A percentile compares a stretch with the other conserved stretches of the same genome.
phyloP scores from a whole-genome alignment of 2,329 filamentous ascomycete genomes.

The Ophiobolus disseminans region DNA sequence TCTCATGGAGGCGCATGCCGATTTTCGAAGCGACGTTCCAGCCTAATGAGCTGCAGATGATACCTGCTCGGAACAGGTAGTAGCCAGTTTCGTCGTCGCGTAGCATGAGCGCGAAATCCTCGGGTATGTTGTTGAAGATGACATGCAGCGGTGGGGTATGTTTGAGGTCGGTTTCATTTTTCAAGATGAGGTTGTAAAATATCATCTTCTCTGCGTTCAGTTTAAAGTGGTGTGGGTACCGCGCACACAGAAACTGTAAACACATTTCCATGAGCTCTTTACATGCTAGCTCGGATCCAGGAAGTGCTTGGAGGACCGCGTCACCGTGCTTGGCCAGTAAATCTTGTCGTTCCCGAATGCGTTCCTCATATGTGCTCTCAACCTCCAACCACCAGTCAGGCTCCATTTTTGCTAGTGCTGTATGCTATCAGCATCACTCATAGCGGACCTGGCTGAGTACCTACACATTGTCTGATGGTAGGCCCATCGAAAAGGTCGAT shows the following conservation, averaged over 20 bases:
- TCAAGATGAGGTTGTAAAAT: constrained; percentile 74
- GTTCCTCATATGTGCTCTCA: constrained; percentile 72
- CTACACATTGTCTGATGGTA: constrained; percentile 93
- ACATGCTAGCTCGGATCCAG: constrained; percentile 78
- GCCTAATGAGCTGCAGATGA: constrained; percentile 79
- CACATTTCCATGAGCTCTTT: constrained; percentile 90
- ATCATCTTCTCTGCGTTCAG: constrained; percentile 61
- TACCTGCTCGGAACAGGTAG: constrained; percentile 77
- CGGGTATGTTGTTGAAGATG: constrained; percentile 78
- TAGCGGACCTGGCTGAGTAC: constrained; percentile 41
- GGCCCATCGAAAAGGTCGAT: constrained; percentile 80
- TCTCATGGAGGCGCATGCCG: constrained; percentile 71
- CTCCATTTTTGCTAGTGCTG: constrained; percentile 80
- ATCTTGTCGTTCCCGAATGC: constrained; percentile 71
- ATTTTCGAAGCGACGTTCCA: constrained; percentile 82
- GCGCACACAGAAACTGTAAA: constrained; percentile 76
- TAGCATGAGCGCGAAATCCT: constrained; percentile 81
- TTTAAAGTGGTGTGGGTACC: constrained; percentile 79
- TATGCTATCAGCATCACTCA: constrained; percentile 1
- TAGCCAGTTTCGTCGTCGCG: constrained; percentile 73
- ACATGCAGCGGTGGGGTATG: constrained; percentile 71
- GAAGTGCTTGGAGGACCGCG: constrained; percentile 70
- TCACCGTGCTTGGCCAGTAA: constrained; percentile 70
- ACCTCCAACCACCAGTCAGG: constrained; percentile 90
- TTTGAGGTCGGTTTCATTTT: constrained; percentile 66